A percentile compares a stretch with the other conserved stretches of the same genome.
phyloP scores from a whole-genome alignment of 202 grass and related monocot genomes.

The Schoenoplectus triqueter region DNA sequence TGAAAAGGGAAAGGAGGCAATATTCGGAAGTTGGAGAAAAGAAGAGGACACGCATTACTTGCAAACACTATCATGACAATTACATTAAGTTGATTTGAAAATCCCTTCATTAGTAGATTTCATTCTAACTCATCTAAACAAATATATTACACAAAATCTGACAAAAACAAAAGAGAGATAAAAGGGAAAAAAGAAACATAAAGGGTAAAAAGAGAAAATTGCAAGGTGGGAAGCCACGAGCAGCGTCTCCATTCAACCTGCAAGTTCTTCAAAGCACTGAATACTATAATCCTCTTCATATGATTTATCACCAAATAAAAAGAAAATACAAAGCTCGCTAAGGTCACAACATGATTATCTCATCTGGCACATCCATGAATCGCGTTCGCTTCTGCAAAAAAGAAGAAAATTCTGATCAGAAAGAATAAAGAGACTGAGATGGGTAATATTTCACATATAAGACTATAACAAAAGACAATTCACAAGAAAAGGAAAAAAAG shows the following conservation, averaged over 20 bases:
- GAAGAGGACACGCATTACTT: slow-evolving; percentile 26
- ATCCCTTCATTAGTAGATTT: slow-evolving; percentile 31
- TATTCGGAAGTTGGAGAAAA: slow-evolving; percentile 24
- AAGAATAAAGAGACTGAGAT: not conserved
- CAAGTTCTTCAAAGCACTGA: slow-evolving; percentile 17
- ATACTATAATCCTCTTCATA: slow-evolving; percentile 18
- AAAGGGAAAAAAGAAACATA: slow-evolving; percentile 10
- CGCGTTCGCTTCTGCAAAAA: slow-evolving; percentile 76
- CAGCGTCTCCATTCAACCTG: slow-evolving; percentile 74
- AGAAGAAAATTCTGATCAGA: slow-evolving; percentile 19
- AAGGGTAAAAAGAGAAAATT: slow-evolving; percentile 22
- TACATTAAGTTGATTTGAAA: slow-evolving; percentile 25
- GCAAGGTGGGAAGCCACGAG: slow-evolving; percentile 67
- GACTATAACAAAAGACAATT: not conserved
- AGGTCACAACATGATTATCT: slow-evolving; percentile 71
- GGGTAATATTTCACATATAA: not conserved
- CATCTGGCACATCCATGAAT: slow-evolving; percentile 72
- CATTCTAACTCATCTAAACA: slow-evolving; percentile 31
- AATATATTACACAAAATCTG: slow-evolving; percentile 37
- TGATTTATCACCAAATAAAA: not conserved
- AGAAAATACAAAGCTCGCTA: not conserved
- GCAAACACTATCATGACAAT: slow-evolving; percentile 30
- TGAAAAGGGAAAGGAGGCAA: slow-evolving; percentile 9
- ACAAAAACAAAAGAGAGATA: not conserved
- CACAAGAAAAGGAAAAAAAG: not conserved